Evolutionary conservation across 805 yeast species (phyloP), one percentile per base, ranked within the genome.

Genomic region (Kodamaea lidongshanica): DNA sequence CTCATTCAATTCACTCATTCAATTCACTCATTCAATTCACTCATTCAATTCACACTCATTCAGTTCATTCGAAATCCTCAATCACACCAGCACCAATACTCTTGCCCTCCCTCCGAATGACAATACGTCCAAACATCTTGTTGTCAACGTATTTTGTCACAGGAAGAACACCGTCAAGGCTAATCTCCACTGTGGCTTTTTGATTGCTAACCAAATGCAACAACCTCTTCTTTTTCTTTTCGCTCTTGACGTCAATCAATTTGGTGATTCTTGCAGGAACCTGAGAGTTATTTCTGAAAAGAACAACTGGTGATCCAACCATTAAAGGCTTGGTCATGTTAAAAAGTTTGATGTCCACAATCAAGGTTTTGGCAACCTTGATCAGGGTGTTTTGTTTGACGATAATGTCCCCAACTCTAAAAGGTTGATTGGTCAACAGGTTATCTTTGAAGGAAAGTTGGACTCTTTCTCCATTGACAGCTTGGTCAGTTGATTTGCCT

Each of bases 291-390:
- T 88, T 87, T 37, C 88, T 69, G 56, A 87, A 86, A 30, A 85
- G 52, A 23, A 85, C 72, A 40, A 86, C 68, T 23, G 88, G 79
- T 0, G 94, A 69, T 6, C 96, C 96, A 9, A 79, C 77, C 23
- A 87, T 58, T 26, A 87, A 55, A 1, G 96, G 96, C 40, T 83
- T 67, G 19, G 66, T 67, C 45, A 77, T 50, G 36, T 64, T 55
- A 42, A 64, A 65, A 28, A 64, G 48, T 32, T 42, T 54, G 25
- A 64, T 30, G 4, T 44, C 31, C 12, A 54, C 57, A 4, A 39
- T 43, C 32, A 65, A 56, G 12, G 40, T 45, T 30, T 46, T 49
- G 5, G 48, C 58, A 3, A 61, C 39, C 23, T 39, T 42, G 7
- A 57, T 44, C 3, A 50, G 39, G 2, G 58, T 41, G 10, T 43